Evolutionary conservation across 1,284 basidiomycete genomes (phyloP).

Genomic region (Trichosporon coremiiforme): DNA sequence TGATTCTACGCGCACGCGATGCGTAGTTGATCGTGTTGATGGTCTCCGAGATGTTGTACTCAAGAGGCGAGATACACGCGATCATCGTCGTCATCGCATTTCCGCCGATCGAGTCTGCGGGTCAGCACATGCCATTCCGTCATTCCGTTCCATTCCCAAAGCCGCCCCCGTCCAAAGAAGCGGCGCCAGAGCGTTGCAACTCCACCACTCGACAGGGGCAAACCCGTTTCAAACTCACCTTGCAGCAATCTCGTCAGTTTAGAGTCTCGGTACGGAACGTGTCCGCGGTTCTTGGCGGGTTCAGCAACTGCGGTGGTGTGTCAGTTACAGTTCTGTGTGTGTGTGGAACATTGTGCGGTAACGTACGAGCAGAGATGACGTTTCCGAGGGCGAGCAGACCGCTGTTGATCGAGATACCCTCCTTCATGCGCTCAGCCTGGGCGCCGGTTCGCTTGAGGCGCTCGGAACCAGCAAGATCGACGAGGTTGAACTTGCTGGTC

Average conservation of each 20-base stretch:
- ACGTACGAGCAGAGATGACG: conserved; percentile 79
- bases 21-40: conserved; percentile 98
- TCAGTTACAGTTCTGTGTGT: conserved; percentile 22
- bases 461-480: conserved; percentile 95
- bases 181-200: neutral
- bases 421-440: conserved; percentile 91
- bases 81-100: conserved; percentile 99
- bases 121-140: conserved; percentile 13
- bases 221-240: conserved; percentile 41
- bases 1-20: conserved; percentile 95
- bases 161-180: neutral
- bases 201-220: neutral
- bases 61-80: conserved; percentile 88
- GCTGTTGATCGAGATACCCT: conserved; percentile 96
- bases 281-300: conserved; percentile 65
- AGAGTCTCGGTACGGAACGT: conserved; percentile 95
- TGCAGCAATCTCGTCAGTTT: conserved; percentile 91
- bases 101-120: conserved; percentile 85
- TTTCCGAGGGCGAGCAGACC: conserved; percentile 95
- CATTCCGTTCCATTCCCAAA: neutral
- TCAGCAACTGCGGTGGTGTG: conserved; percentile 70
- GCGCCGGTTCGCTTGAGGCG: conserved; percentile 91
- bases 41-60: conserved; percentile 93
- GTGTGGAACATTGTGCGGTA: neutral
- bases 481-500: conserved; percentile 96